phyloP scores from a whole-genome alignment of 306 rosid species.

The Rubus idaeus region DNA sequence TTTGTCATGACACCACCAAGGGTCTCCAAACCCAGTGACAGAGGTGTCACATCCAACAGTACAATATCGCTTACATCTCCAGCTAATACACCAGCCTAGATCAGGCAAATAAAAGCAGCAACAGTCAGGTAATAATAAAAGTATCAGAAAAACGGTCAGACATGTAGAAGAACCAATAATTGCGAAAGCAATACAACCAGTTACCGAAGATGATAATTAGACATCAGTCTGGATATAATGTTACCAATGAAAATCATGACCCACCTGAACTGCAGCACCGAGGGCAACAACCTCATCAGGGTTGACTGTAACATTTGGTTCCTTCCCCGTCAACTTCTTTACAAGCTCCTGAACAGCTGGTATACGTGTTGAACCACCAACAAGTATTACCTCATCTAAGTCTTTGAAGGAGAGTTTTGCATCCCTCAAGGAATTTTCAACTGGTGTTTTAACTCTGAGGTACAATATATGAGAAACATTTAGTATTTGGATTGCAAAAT shows the following conservation, averaged over 20 bases:
- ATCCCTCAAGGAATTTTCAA: conserved; percentile 91
- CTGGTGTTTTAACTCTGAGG: conserved; percentile 75
- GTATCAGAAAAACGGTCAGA: background rate
- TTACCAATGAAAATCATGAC: background rate
- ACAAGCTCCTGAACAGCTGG: conserved; percentile 82
- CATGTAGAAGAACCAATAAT: background rate
- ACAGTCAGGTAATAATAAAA: background rate
- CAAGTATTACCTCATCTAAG: conserved; percentile 82
- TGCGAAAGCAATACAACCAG: background rate
- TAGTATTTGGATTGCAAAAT: background rate
- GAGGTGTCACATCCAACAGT: conserved; percentile 65
- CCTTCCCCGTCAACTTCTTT: conserved; percentile 70
- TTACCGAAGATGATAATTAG: background rate
- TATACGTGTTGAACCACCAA: conserved; percentile 79
- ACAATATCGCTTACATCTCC: conserved; percentile 85
- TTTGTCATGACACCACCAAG: conserved; percentile 90
- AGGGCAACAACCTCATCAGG: conserved; percentile 95
- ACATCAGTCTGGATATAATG: background rate
- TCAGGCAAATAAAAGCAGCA: conserved; percentile 9
- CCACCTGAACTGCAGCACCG: conserved; percentile 86
- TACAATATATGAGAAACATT: background rate
- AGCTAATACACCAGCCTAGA: conserved; percentile 75
- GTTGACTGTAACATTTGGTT: conserved; percentile 78
- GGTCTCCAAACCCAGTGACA: conserved; percentile 71
- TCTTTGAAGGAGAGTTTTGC: conserved; percentile 85